Base-by-base conservation (phyloP, 768 basidiomycete species). In the Termitomyces sp. region DNA sequence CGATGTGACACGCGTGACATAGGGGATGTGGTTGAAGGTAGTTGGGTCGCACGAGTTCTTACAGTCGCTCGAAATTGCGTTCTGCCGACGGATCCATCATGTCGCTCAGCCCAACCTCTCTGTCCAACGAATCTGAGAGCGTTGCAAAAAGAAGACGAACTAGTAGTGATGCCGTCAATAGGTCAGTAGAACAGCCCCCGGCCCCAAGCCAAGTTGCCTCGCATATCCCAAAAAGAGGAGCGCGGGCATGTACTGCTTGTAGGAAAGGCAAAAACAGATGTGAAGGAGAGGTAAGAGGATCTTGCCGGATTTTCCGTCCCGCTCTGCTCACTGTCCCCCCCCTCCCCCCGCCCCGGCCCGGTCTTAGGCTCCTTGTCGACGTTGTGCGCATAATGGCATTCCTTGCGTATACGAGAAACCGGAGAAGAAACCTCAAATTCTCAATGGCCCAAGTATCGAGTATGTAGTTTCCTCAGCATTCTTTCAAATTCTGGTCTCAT, bases 241-340 rank as follows among this genome's bases (percentile, higher is more conserved):
- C 90, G 54, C 78, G 90, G 61, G 91, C 91, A 54, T 94, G 91
- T 70, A 92, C 91, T 16, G 84, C 87, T 61, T 94, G 91, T 72
- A 84, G 91, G 69, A 91, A 91, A 65, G 91, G 91, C 56, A 94
- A 94, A 78, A 94, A 94, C 77, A 79, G 91, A 70, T 94, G 92
- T 68, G 92, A 94, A 75, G 91, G 91, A 72, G 91, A 92, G 82
- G 91, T 91, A 67, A 68, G 81, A 68, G 60, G 59, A 19, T 62
- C 63, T 68, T 64, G 63, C 64, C 68, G 68, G 69, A 63, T 60
- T 59, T 61, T 64, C 70, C 75, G 78, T 71, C 75, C 77, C 78
- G 74, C 69, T 64, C 64, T 71, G 67, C 79, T 83, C 75, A 78
- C 77, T 78, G 67, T 73, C 84, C 83, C 73, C 86, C 88, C 85